These are phyloP conservation scores for Brassica cretica DNA, from an alignment of 345 rosid genomes.

Conservation along the genomic window DNA sequence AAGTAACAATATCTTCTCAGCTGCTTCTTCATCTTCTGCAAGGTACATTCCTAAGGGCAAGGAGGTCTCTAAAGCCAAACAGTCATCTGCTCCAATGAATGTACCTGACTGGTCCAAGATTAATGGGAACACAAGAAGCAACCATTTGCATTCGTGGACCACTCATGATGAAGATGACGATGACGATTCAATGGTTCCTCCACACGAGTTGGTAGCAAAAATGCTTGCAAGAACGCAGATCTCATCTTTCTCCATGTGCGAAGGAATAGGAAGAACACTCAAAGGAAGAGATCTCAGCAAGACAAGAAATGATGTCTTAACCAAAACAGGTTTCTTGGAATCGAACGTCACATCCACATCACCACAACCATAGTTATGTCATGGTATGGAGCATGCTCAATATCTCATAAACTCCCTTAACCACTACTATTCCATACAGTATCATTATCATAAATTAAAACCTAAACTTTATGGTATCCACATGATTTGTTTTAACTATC, in stretches of 20 bases:
- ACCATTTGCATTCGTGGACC: conserved; percentile 34
- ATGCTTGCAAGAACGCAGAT: conserved; percentile 50
- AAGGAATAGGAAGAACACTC: conserved; percentile 82
- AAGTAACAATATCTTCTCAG: conserved; percentile 34
- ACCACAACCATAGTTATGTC: conserved; percentile 28
- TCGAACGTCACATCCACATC: conserved; percentile 26
- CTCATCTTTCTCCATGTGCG: conserved; percentile 71
- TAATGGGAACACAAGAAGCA: conserved; percentile 49
- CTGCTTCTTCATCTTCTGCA: conserved; percentile 42
- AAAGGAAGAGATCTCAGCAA: conserved; percentile 84
- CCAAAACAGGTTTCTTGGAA: conserved; percentile 81
- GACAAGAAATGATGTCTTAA: conserved; percentile 69
- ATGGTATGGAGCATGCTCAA: conserved; percentile 26
- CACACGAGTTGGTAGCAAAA: conserved; percentile 82
- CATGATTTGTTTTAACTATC: conserved; percentile 39
- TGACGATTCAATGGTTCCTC: conserved; percentile 65
- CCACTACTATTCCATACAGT: conserved; percentile 6
- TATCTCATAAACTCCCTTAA: not conserved
- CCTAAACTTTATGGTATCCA: conserved; percentile 29
- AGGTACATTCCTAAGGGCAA: conserved; percentile 35
- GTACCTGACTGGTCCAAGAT: conserved; percentile 93
- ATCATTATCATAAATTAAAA: conserved; percentile 21
- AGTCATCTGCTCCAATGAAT: conserved; percentile 74
- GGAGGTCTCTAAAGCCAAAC: conserved; percentile 35
- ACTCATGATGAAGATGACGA: conserved; percentile 44